Percentiles rank a stretch among this genome's conserved stretches.
Evolutionary conservation across 441 rosid genomes (phyloP).

Genomic region (Corymbia citriodora): DNA sequence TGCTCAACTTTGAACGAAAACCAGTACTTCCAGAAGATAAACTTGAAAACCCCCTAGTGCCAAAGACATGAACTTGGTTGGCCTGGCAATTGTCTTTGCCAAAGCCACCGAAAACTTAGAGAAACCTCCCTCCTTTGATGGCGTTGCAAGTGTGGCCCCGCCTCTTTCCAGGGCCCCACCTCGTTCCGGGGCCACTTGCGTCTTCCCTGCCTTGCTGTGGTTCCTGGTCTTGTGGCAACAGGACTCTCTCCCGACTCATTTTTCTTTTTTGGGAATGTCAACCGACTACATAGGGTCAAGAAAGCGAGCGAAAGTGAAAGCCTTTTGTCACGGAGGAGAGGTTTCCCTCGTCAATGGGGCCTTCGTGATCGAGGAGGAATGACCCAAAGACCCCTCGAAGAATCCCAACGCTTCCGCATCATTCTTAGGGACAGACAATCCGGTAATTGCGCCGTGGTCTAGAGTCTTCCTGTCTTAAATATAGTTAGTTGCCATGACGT

Average conservation of each 20-base stretch:
- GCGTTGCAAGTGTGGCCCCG: slow-evolving; percentile 89
- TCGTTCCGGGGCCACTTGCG: slow-evolving; percentile 59
- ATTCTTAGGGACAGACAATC: too few species aligned
- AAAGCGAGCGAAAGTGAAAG: slow-evolving; percentile 25
- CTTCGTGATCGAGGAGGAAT: too few species aligned
- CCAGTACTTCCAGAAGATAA: neutral
- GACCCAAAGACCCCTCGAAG: too few species aligned
- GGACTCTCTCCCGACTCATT: slow-evolving; percentile 92
- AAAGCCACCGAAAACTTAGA: slow-evolving; percentile 91
- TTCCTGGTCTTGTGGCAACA: slow-evolving; percentile 15
- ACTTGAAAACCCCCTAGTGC: slow-evolving; percentile 54
- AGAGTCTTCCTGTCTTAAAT: too few species aligned
- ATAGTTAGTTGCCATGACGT: too few species aligned
- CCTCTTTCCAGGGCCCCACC: slow-evolving; percentile 52
- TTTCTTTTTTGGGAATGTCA: slow-evolving; percentile 3
- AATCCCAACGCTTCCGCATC: too few species aligned
- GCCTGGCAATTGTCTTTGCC: slow-evolving; percentile 87
- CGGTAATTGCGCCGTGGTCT: too few species aligned
- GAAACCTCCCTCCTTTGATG: slow-evolving; percentile 71
- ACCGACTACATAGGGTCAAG: neutral
- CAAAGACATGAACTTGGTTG: slow-evolving; percentile 93
- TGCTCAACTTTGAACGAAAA: slow-evolving; percentile 21
- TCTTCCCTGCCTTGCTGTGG: slow-evolving; percentile 19
- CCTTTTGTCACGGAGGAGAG: too few species aligned
- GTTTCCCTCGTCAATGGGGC: too few species aligned